Evolutionary conservation across 371 early-diverging fungal species (phyloP).

Genomic region (Thermomucor indicae-seudaticae): DNA sequence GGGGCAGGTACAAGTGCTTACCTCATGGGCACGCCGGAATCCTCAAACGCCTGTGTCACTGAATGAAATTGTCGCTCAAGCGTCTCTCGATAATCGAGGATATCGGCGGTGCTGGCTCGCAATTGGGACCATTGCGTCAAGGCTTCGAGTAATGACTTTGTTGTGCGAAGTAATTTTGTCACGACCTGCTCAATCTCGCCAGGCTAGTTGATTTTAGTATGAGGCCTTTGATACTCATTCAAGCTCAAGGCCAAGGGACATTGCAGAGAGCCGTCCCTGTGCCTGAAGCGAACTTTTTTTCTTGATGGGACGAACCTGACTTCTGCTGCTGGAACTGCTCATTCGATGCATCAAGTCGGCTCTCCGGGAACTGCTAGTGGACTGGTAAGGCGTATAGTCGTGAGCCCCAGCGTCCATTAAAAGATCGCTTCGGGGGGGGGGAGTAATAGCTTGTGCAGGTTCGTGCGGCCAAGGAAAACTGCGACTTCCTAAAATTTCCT

Average conservation of each 20-base stretch:
- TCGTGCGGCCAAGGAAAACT: too few relatives aligned
- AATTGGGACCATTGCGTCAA: conserved; percentile 55
- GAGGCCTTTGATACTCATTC: too few relatives aligned
- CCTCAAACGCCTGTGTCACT: conserved; percentile 55
- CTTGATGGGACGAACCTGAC: too few relatives aligned
- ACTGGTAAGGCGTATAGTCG: not conserved
- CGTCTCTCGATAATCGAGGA: conserved; percentile 54
- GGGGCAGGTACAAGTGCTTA: conserved; percentile 15
- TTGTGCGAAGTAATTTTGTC: conserved; percentile 55
- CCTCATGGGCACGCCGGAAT: conserved; percentile 51
- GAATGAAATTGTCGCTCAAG: conserved; percentile 53
- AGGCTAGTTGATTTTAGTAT: conserved; percentile 15
- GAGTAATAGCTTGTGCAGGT: too few relatives aligned
- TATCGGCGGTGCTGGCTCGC: conserved; percentile 41
- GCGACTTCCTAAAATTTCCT: too few relatives aligned
- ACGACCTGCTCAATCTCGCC: conserved; percentile 60
- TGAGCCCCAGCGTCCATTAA: too few relatives aligned
- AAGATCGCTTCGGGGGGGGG: too few relatives aligned
- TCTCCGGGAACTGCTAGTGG: not conserved
- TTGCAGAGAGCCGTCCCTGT: too few relatives aligned
- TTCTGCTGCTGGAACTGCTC: conserved; percentile 2
- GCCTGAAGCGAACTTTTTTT: too few relatives aligned
- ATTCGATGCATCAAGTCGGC: conserved; percentile 8
- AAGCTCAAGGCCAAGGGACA: too few relatives aligned
- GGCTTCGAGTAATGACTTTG: conserved; percentile 55